Evolutionary conservation across 2,329 filamentous ascomycete genomes (phyloP).

Genomic region (Botryotinia convoluta): DNA sequence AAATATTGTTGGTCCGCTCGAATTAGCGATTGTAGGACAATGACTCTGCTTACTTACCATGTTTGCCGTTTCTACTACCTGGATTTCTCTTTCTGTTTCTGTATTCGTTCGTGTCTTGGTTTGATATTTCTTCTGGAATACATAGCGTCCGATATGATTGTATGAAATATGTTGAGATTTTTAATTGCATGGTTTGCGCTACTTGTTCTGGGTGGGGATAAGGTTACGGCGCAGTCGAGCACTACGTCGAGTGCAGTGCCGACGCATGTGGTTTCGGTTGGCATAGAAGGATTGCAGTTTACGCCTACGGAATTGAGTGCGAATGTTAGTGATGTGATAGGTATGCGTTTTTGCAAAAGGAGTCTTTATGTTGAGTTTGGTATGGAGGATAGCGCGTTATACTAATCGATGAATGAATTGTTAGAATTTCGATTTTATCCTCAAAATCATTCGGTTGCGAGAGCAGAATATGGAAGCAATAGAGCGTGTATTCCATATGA

Average conservation of each 20-base stretch:
- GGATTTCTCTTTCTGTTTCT: background rate
- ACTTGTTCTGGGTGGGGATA: background rate
- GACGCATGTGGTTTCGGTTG: conserved; percentile 19
- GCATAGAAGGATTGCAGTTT: conserved; percentile 24
- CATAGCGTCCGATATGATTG: background rate
- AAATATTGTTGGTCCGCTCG: background rate
- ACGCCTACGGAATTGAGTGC: conserved; percentile 28
- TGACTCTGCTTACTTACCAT: conserved; percentile 1
- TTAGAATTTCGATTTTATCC: conserved; percentile 60
- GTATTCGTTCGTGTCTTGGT: background rate
- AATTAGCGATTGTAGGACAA: conserved; percentile 14
- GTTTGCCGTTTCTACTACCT: background rate
- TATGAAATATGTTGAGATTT: conserved; percentile 13
- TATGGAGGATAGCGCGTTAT: background rate
- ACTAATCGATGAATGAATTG: conserved; percentile 15
- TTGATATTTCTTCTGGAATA: background rate
- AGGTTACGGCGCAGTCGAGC: conserved; percentile 17
- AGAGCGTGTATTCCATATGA: conserved; percentile 65
- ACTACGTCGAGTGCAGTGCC: background rate
- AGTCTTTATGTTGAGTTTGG: background rate
- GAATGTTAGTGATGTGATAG: conserved; percentile 30
- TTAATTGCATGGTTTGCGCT: background rate
- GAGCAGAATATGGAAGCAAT: conserved; percentile 49
- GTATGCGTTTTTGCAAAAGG: conserved; percentile 17
- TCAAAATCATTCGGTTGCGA: conserved; percentile 59